Conservation (phyloP, 202 grass and related monocot species). For the Panicum virgatum region DNA sequence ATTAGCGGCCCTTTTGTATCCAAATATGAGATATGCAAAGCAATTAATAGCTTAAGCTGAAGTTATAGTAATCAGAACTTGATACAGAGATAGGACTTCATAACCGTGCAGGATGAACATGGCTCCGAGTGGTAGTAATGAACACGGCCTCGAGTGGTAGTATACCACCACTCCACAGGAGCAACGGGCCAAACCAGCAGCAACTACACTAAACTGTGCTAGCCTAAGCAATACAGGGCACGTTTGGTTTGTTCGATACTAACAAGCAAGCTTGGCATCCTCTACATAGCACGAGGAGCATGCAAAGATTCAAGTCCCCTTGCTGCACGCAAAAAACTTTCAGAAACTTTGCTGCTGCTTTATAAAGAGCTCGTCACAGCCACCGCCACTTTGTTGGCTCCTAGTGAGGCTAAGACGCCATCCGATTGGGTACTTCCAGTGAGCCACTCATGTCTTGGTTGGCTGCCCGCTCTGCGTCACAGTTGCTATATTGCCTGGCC, state of each 20-base stretch:
- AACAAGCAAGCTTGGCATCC: too few species aligned
- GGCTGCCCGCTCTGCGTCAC: background rate
- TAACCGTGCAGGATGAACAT: background rate
- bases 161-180: background rate
- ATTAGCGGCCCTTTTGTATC: too few species aligned
- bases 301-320: background rate
- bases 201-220: background rate
- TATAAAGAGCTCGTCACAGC: background rate
- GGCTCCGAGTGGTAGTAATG: background rate
- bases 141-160: background rate
- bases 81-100: background rate
- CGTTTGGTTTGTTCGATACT: too few species aligned
- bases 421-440: too few species aligned
- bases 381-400: background rate
- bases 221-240: too few species aligned
- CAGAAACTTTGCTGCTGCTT: background rate
- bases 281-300: background rate
- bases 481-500: background rate
- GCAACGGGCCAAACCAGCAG: background rate
- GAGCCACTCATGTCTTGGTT: background rate
- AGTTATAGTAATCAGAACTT: too few species aligned
- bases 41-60: too few species aligned
- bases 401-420: background rate
- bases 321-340: background rate
- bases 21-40: too few species aligned